Conservation (phyloP, 176 grass and related monocot species). For the Areca catechu region DNA sequence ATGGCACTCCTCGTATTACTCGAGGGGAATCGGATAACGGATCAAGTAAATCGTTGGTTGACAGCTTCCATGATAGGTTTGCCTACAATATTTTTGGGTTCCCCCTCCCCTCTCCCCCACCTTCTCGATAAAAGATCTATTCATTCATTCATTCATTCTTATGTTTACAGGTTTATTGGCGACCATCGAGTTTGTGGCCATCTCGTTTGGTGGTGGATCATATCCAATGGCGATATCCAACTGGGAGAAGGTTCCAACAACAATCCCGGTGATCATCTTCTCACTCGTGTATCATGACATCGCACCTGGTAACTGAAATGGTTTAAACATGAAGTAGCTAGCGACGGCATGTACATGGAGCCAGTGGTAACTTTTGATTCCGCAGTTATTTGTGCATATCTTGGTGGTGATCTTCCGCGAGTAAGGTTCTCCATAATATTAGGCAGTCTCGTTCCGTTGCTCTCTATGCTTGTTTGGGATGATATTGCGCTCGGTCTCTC, state of each 20-base stretch:
- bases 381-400: slow-evolving; percentile 80
- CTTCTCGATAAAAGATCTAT: too few species aligned
- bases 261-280: slow-evolving; percentile 76
- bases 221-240: slow-evolving; percentile 31
- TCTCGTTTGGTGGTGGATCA: slow-evolving; percentile 44
- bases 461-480: slow-evolving; percentile 67
- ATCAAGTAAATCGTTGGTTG: slow-evolving; percentile 59
- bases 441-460: slow-evolving; percentile 62
- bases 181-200: slow-evolving; percentile 44
- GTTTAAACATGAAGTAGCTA: not conserved
- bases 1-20: slow-evolving; percentile 49
- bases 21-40: slow-evolving; percentile 47
- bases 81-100: too few species aligned
- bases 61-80: slow-evolving; percentile 72
- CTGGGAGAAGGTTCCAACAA: slow-evolving; percentile 65
- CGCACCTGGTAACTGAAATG: slow-evolving; percentile 38
- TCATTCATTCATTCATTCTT: not conserved
- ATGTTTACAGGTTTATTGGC: slow-evolving; percentile 42
- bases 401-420: slow-evolving; percentile 50
- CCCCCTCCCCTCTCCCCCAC: too few species aligned
- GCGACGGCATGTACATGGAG: not conserved
- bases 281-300: slow-evolving; percentile 84
- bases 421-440: slow-evolving; percentile 56
- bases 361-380: not conserved
- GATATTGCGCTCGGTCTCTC: slow-evolving; percentile 51